phyloP scores from a whole-genome alignment of 106 monocot genomes.

The Dendrobium huoshanense region DNA sequence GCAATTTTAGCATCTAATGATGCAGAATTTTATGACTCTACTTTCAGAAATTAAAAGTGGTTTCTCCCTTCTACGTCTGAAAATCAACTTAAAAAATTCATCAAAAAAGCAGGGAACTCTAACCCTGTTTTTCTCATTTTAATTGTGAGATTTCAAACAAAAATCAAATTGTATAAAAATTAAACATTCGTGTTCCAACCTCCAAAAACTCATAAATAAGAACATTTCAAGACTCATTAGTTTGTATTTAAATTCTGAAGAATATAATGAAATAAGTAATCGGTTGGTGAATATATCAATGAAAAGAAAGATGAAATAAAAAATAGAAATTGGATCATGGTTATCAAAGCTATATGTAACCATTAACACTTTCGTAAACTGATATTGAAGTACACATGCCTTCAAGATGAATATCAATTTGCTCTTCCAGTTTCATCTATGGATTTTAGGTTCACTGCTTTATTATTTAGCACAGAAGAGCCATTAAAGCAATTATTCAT shows the following conservation, averaged over 20 bases:
- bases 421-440: background rate
- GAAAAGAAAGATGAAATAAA: background rate
- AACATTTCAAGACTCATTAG: background rate
- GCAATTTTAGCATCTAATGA: background rate
- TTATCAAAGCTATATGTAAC: too few species aligned
- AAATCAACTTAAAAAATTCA: too few species aligned
- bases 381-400: background rate
- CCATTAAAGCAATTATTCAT: background rate
- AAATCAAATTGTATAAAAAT: background rate
- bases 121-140: too few species aligned
- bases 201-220: background rate
- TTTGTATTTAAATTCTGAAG: background rate
- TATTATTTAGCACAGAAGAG: background rate
- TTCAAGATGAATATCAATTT: background rate
- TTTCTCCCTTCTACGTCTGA: background rate
- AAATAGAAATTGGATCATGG: background rate
- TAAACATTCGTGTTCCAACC: background rate
- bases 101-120: too few species aligned
- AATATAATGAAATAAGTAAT: background rate
- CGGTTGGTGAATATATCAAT: too few species aligned
- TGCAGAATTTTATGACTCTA: background rate
- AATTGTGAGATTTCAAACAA: background rate
- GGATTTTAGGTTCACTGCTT: background rate
- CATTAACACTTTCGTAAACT: too few species aligned
- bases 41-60: background rate